These are phyloP conservation scores for Exophiala sideris DNA, from an alignment of 2,329 filamentous ascomycete genomes.

Conservation along the genomic window DNA sequence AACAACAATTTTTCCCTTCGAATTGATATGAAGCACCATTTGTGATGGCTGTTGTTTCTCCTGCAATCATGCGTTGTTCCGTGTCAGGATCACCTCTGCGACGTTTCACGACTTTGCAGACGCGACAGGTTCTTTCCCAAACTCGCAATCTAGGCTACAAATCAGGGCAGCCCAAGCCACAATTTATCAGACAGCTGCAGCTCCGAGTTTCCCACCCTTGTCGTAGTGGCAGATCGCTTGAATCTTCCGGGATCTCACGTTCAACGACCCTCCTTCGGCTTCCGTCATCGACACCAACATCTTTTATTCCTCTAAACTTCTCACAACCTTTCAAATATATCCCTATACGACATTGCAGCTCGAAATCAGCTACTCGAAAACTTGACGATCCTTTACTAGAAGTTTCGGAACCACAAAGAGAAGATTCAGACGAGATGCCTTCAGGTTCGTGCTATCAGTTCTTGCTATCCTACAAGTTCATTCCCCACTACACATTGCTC, in stretches of 20 bases:
- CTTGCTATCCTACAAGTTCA: neutral
- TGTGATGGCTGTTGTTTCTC: neutral
- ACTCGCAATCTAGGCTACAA: neutral
- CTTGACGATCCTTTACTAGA: no score
- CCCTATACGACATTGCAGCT: neutral
- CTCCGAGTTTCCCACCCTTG: neutral
- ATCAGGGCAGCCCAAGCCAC: neutral
- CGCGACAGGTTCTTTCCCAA: neutral
- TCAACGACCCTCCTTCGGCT: constrained; percentile 1
- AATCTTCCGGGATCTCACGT: constrained; percentile 13
- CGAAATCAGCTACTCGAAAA: no score
- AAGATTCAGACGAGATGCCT: constrained; percentile 13
- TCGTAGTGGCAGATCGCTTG: neutral
- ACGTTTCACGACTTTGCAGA: constrained; percentile 4
- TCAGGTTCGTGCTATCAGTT: constrained; percentile 8
- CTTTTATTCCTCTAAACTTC: constrained; percentile 1
- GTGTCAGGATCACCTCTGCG: constrained; percentile 3
- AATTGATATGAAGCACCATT: no score
- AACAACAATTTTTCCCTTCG: no score
- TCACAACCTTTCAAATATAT: neutral
- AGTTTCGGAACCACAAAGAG: neutral
- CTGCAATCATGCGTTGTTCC: constrained; percentile 1
- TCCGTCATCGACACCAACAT: constrained; percentile 2
- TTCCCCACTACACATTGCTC: neutral
- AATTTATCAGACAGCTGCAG: neutral